Conservation (phyloP, 805 yeast species). For the Kazachstania viticola region DNA sequence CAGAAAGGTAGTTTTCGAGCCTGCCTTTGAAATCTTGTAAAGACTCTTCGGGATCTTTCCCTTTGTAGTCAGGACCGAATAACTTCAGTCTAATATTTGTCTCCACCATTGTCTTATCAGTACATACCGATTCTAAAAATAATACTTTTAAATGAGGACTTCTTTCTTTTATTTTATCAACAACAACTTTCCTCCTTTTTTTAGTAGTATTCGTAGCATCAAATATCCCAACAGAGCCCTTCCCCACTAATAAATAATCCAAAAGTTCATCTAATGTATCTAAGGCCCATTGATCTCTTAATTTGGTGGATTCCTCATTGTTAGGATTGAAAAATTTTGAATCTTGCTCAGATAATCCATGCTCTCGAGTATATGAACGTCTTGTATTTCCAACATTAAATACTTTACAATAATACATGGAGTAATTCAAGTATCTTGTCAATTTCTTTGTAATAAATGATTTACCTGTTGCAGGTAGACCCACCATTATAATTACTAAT, state of each 20-base stretch:
- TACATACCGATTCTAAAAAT: slow-evolving; percentile 79
- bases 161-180: slow-evolving; percentile 44
- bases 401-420: slow-evolving; percentile 79
- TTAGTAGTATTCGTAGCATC: slow-evolving; percentile 76
- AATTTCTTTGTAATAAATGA: slow-evolving; percentile 86
- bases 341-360: slow-evolving; percentile 39
- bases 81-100: slow-evolving; percentile 75
- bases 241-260: slow-evolving; percentile 66
- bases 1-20: slow-evolving; percentile 71
- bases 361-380: slow-evolving; percentile 46
- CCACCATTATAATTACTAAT: slow-evolving; percentile 92
- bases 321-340: slow-evolving; percentile 83
- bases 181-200: slow-evolving; percentile 44
- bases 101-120: slow-evolving; percentile 67
- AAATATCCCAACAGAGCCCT: slow-evolving; percentile 86
- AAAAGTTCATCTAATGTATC: slow-evolving; percentile 78
- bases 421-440: slow-evolving; percentile 85
- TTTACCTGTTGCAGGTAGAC: slow-evolving; percentile 90
- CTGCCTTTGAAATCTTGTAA: slow-evolving; percentile 73
- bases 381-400: slow-evolving; percentile 95
- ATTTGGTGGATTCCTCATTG: slow-evolving; percentile 46
- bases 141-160: slow-evolving; percentile 62
- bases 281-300: slow-evolving; percentile 93
- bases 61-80: slow-evolving; percentile 84
- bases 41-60: slow-evolving; percentile 75